Conservation (phyloP, 1,284 basidiomycete species). For the Peniophora sp. region DNA sequence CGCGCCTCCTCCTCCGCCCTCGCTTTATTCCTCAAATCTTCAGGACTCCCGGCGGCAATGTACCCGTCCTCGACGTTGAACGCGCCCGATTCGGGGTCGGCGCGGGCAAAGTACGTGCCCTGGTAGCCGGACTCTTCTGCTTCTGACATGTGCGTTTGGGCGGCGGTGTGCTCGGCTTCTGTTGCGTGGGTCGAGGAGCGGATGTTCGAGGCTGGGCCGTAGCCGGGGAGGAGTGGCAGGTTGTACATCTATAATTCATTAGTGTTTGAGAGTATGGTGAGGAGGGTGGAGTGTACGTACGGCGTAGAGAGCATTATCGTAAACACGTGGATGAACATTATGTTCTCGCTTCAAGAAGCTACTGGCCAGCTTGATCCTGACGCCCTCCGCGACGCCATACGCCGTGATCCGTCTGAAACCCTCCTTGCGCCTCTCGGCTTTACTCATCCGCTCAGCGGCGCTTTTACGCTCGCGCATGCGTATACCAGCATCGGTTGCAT, state of each 20-base stretch:
- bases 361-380: conserved; percentile 74
- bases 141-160: conserved; percentile 67
- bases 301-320: conserved; percentile 90
- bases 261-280: conserved; percentile 3
- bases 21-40: not conserved
- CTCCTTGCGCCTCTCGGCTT: conserved; percentile 65
- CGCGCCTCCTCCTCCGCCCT: not conserved
- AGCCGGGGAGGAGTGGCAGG: conserved; percentile 86
- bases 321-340: conserved; percentile 82
- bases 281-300: conserved; percentile 38
- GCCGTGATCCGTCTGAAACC: conserved; percentile 77
- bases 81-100: conserved; percentile 18
- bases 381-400: conserved; percentile 80
- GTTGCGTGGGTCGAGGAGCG: conserved; percentile 68
- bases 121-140: conserved; percentile 89
- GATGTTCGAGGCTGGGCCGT: conserved; percentile 77
- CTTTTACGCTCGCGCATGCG: conserved; percentile 63
- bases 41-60: conserved; percentile 25
- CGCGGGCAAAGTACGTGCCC: conserved; percentile 67
- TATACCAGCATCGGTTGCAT: conserved; percentile 54
- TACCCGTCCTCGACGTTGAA: conserved; percentile 39
- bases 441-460: conserved; percentile 74
- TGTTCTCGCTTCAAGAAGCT: conserved; percentile 90
- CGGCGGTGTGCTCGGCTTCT: conserved; percentile 39
- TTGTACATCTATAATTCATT: conserved; percentile 69